These are phyloP conservation scores for Aspergillus pseudoterreus DNA, from an alignment of 2,329 filamentous ascomycete species.

Conservation along the genomic window DNA sequence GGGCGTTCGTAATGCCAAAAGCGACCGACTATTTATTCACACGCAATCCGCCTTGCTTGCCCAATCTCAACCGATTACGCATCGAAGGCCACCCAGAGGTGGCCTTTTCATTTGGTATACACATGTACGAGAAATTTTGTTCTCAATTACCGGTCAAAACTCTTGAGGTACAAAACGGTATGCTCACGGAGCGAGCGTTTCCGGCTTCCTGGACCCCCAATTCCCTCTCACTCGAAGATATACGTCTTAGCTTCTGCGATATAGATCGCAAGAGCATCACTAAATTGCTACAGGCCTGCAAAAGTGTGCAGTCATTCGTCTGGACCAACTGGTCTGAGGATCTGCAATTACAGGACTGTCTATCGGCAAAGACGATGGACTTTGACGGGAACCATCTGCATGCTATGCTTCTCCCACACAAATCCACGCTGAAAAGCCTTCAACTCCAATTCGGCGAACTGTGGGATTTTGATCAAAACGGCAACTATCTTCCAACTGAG, in stretches of 20 bases:
- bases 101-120: constrained; percentile 7
- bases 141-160: constrained; percentile 6
- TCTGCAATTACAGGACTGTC: constrained; percentile 1
- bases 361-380: too few species aligned
- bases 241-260: constrained; percentile 10
- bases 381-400: constrained; percentile 15
- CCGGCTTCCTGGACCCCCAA: constrained; percentile 10
- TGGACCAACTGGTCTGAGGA: constrained; percentile 11
- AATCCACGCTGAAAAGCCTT: constrained; percentile 15
- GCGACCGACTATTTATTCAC: constrained; percentile 9
- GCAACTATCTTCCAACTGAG: neutral
- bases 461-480: too few species aligned
- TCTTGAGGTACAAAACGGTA: constrained; percentile 11
- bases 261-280: constrained; percentile 9
- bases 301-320: constrained; percentile 9
- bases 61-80: constrained; percentile 11
- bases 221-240: constrained; percentile 3
- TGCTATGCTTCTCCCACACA: constrained; percentile 17
- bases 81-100: constrained; percentile 4
- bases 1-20: constrained; percentile 3
- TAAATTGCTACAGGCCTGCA: constrained; percentile 13
- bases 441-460: constrained; percentile 3
- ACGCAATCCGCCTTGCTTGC: constrained; percentile 11
- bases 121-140: constrained; percentile 9
- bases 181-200: constrained; percentile 8